Conservation (phyloP, 2,329 filamentous ascomycete species). For the Drechslerella stenobrocha region DNA sequence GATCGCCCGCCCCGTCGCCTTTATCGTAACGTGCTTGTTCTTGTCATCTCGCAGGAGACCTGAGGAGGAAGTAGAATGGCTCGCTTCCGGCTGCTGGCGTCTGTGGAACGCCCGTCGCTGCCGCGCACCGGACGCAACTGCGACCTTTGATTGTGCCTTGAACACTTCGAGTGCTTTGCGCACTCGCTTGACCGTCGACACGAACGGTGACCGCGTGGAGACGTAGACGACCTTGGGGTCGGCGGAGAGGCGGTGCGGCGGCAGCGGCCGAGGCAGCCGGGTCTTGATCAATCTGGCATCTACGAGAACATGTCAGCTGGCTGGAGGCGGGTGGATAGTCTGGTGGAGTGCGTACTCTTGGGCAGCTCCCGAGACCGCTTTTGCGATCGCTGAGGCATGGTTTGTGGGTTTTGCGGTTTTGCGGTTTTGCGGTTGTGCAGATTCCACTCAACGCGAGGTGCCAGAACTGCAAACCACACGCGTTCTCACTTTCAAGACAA, state of each 20-base stretch:
- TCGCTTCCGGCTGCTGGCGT: slow-evolving; percentile 50
- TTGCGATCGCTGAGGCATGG: slow-evolving; percentile 18
- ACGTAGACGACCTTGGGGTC: slow-evolving; percentile 64
- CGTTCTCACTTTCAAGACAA: slow-evolving; percentile 37
- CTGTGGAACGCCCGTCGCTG: slow-evolving; percentile 32
- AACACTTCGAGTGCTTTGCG: slow-evolving; percentile 66
- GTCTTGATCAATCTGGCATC: slow-evolving; percentile 33
- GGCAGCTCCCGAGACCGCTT: slow-evolving; percentile 51
- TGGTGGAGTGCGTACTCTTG: neutral
- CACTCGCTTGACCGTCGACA: slow-evolving; percentile 68
- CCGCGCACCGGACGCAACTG: slow-evolving; percentile 53
- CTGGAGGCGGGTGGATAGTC: neutral
- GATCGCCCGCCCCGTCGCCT: slow-evolving; percentile 70
- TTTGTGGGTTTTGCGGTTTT: slow-evolving; percentile 8
- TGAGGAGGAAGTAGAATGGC: slow-evolving; percentile 1
- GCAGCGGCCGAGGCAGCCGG: slow-evolving; percentile 29
- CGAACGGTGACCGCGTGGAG: slow-evolving; percentile 67
- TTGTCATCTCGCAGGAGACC: slow-evolving; percentile 51
- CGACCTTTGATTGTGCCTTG: slow-evolving; percentile 60
- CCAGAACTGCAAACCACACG: too few species aligned
- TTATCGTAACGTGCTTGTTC: slow-evolving; percentile 62
- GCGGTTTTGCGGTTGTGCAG: slow-evolving; percentile 5
- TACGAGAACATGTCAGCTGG: slow-evolving; percentile 1
- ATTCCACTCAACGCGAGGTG: slow-evolving; percentile 40
- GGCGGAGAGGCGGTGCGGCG: slow-evolving; percentile 33